Conservation (phyloP, 441 rosid genomes). For the Syzygium malaccense region DNA sequence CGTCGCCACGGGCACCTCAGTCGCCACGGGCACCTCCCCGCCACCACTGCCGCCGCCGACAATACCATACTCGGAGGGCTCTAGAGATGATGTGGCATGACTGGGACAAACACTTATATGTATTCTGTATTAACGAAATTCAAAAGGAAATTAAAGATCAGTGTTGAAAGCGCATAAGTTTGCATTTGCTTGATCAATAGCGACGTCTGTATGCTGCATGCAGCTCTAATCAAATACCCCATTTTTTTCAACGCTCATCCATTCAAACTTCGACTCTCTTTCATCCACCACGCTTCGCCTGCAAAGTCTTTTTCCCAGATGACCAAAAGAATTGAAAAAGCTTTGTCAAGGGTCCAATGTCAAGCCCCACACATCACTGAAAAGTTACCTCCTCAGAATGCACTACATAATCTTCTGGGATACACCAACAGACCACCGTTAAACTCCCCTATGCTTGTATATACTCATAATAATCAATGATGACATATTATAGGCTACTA, state of each 20-base stretch:
- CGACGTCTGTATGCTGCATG: neutral
- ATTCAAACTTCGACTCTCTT: neutral
- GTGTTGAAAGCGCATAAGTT: neutral
- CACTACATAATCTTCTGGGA: neutral
- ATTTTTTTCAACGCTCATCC: neutral
- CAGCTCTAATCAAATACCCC: neutral
- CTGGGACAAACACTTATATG: neutral
- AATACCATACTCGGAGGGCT: neutral
- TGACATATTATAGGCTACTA: neutral
- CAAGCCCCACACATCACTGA: neutral
- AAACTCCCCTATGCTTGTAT: neutral
- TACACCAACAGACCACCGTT: conserved; percentile 2
- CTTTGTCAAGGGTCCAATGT: neutral
- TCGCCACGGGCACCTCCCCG: neutral
- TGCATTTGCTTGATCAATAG: neutral
- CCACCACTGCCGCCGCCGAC: neutral
- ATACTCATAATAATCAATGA: too few relatives aligned
- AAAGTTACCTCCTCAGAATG: neutral
- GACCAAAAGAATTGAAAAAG: neutral
- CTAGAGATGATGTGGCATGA: neutral
- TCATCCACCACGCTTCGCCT: neutral
- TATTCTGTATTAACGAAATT: neutral
- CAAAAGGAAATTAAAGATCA: neutral
- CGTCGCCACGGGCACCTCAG: neutral
- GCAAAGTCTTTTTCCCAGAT: neutral